These are phyloP conservation scores for Macrolepiota albuminosa DNA, from an alignment of 768 basidiomycete genomes.

Conservation along the genomic window DNA sequence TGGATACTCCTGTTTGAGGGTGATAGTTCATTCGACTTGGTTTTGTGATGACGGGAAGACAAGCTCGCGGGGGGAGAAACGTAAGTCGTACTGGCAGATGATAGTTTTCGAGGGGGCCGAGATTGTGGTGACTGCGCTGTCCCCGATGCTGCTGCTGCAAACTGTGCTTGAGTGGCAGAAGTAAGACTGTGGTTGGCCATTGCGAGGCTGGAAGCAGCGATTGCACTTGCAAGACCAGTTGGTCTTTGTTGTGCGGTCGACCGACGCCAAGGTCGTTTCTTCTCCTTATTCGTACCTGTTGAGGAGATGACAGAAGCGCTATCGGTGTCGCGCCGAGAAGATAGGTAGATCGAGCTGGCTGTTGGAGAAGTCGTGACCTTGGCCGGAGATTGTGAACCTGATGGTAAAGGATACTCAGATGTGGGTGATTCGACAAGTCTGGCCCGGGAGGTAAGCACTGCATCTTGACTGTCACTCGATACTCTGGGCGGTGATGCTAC, in stretches of 20 bases:
- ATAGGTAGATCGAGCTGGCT: slow-evolving; percentile 16
- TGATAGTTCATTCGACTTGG: slow-evolving; percentile 26
- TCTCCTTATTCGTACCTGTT: slow-evolving; percentile 22
- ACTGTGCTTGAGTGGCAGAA: slow-evolving; percentile 40
- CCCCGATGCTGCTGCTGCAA: slow-evolving; percentile 25
- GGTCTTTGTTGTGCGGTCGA: slow-evolving; percentile 40
- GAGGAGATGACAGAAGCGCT: slow-evolving; percentile 20
- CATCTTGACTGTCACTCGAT: slow-evolving; percentile 15
- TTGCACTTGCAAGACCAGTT: slow-evolving; percentile 59
- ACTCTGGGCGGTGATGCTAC: slow-evolving; percentile 3
- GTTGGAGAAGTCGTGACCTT: slow-evolving; percentile 8
- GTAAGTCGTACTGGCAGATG: slow-evolving; percentile 18
- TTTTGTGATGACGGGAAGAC: slow-evolving; percentile 21
- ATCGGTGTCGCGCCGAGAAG: slow-evolving; percentile 19
- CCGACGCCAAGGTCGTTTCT: slow-evolving; percentile 41
- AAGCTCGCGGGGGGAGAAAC: slow-evolving; percentile 23
- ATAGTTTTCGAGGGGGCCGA: slow-evolving; percentile 4
- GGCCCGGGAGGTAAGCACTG: slow-evolving; percentile 16
- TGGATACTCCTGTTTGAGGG: slow-evolving; percentile 25
- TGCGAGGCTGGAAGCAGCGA: slow-evolving; percentile 61
- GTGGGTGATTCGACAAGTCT: slow-evolving; percentile 46
- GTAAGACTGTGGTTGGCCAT: slow-evolving; percentile 56
- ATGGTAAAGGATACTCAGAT: slow-evolving; percentile 21
- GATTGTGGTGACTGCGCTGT: slow-evolving; percentile 9
- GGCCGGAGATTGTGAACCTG: slow-evolving; percentile 10